Evolutionary conservation across 1,284 basidiomycete genomes (phyloP), one percentile per base, ranked within the genome.

Genomic region (Schizophyllum commune): DNA sequence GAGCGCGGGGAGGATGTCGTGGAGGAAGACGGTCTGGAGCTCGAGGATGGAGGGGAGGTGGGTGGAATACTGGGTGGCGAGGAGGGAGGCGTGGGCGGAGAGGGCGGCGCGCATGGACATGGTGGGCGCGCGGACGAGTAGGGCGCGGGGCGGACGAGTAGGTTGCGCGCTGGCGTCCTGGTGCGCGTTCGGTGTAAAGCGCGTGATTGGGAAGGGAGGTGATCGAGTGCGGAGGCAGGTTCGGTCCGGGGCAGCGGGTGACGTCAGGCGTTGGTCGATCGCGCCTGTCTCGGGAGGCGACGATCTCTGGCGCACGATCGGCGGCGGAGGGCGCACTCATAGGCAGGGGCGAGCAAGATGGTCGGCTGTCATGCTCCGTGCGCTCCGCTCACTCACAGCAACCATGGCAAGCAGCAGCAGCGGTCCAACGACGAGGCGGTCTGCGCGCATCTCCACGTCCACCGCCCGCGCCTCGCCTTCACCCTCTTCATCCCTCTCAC

Each of bases 1-100:
- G 59, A 89, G 72, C 55, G 80, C 82, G 60, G 85, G 84, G 60
- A 89, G 69, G 34, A 89, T 78, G 56, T 85, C 79, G 39, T 78
- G 69, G 64, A 80, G 76, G 56, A 88, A 67, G 2, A 77, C 82
- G 32, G 72, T 69, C 65, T 83, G 83, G 9, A 89, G 67, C 53
- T 70, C 72, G 21, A 71, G 69, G 39, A 83, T 72, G 32, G 75
- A 75, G 22, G 79, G 68, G 39, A 79, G 65, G 69, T 85, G 81
- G 7, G 75, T 64, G 61, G 75, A 68, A 67, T 86, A 88, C 59
- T 79, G 74, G 52, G 39, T 34, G 33, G 72, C 67, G 34, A 77
- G 62, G 33, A 83, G 69, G 51, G 39, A 11, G 2, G 39, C 39
- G 39, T 66, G 70, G 61, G 77, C 72, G 64, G 73, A 71, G 62